Conservation (phyloP, 768 basidiomycete genomes). For the Suillus decipiens region DNA sequence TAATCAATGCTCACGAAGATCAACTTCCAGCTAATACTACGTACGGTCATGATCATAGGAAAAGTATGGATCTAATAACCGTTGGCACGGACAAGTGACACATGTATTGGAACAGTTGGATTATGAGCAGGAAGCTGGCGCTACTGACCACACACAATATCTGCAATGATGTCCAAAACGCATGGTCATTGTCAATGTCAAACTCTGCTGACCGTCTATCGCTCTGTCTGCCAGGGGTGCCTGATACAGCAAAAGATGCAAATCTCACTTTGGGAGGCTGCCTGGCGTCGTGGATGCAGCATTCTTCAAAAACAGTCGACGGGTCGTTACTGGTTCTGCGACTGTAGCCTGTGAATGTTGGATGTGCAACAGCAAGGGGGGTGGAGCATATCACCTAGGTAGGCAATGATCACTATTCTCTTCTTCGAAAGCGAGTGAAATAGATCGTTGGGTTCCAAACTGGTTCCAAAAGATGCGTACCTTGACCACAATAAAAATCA, state of each 20-base stretch:
- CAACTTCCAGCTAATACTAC: not conserved
- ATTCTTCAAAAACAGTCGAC: conserved; percentile 78
- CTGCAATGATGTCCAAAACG: not conserved
- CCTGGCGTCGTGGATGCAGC: not conserved
- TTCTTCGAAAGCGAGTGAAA: not conserved
- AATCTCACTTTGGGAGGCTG: not conserved
- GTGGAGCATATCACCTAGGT: not conserved
- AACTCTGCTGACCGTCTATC: not conserved
- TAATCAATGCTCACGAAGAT: not conserved
- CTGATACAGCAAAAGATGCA: not conserved
- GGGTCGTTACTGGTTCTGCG: conserved; percentile 87
- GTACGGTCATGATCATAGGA: not conserved
- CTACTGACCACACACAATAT: not conserved
- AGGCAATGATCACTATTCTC: not conserved
- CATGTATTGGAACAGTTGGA: not conserved
- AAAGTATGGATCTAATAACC: not conserved
- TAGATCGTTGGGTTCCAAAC: not conserved
- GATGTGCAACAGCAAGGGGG: conserved; percentile 44
- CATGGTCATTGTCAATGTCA: not conserved
- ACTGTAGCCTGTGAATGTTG: conserved; percentile 72
- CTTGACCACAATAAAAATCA: not conserved
- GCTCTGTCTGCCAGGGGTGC: not conserved
- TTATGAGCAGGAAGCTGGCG: not conserved
- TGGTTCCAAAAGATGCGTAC: not conserved
- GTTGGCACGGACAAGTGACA: not conserved